Percentiles rank a stretch among this genome's conserved stretches.
These are phyloP conservation scores for Ogataea wickerhamii DNA, from an alignment of 805 yeast genomes.

Conservation along the genomic window DNA sequence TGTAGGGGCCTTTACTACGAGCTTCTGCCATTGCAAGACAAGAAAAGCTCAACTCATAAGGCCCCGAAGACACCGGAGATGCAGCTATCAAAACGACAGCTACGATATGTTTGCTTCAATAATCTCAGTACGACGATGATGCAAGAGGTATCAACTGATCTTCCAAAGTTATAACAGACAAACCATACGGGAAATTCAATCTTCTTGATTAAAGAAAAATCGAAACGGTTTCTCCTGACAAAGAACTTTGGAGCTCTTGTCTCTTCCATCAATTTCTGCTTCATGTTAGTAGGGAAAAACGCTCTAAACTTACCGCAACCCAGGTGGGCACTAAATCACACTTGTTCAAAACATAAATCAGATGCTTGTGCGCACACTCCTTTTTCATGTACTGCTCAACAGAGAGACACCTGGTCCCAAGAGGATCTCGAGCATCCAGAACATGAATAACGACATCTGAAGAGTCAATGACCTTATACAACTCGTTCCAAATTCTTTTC, in stretches of 20 bases:
- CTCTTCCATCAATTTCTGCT: no score
- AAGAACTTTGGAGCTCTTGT: conserved; percentile 73
- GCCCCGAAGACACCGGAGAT: conserved; percentile 43
- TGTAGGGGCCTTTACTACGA: conserved; percentile 94
- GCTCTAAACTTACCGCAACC: conserved; percentile 87
- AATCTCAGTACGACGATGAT: conserved; percentile 6
- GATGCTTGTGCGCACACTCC: conserved; percentile 95
- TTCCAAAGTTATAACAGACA: conserved; percentile 99
- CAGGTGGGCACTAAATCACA: conserved; percentile 98
- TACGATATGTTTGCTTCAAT: neutral
- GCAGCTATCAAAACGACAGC: conserved; percentile 42
- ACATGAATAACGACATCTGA: conserved; percentile 97
- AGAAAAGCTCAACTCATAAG: conserved; percentile 78
- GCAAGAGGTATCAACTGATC: conserved; percentile 62
- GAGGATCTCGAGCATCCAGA: conserved; percentile 94
- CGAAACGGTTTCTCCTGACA: conserved; percentile 64
- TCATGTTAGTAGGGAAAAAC: no score
- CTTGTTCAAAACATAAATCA: conserved; percentile 90
- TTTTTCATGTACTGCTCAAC: conserved; percentile 90
- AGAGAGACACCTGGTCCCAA: conserved; percentile 91
- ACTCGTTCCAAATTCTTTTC: conserved; percentile 97
- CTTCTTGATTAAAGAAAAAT: conserved; percentile 10
- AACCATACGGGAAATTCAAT: conserved; percentile 39
- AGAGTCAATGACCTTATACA: conserved; percentile 94
- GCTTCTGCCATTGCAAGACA: conserved; percentile 35